Evolutionary conservation across 106 monocot genomes (phyloP).

Genomic region (Acorus calamus): DNA sequence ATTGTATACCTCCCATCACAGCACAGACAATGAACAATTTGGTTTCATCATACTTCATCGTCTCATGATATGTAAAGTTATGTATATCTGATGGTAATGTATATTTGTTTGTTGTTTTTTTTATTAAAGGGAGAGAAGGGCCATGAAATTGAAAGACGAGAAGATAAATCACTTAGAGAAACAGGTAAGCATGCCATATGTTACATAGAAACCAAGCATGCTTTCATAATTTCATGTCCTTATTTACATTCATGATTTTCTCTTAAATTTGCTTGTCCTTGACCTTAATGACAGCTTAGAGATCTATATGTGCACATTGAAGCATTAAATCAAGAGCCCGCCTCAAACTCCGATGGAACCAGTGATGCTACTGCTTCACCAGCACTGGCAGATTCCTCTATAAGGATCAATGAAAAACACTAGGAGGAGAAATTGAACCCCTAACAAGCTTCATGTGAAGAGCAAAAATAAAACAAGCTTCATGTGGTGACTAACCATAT

Average conservation of each 20-base stretch:
- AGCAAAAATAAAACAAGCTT: no score
- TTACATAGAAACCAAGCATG: not conserved
- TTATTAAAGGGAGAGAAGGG: conserved; percentile 29
- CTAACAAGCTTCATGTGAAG: no score
- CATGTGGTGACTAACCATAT: no score
- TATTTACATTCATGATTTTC: not conserved
- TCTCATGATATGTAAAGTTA: no score
- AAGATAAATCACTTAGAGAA: conserved; percentile 44
- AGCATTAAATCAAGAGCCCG: conserved; percentile 3
- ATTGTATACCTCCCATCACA: no score
- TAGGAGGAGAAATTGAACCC: no score
- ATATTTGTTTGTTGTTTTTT: not conserved
- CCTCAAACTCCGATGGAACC: conserved; percentile 8
- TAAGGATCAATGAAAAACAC: no score
- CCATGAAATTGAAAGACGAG: conserved; percentile 24
- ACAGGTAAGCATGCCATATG: conserved; percentile 21
- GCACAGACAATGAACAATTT: no score
- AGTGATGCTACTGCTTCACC: conserved; percentile 5
- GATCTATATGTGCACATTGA: conserved; percentile 31
- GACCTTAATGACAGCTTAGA: conserved; percentile 24
- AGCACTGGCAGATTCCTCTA: conserved; percentile 11
- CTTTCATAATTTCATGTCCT: not conserved
- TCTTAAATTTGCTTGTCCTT: not conserved
- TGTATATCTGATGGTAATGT: not conserved
- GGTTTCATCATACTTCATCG: not conserved